Percentiles rank a stretch among this genome's conserved stretches.
Evolutionary conservation across 2,329 filamentous ascomycete species (phyloP).

Genomic region (Aspergillus ustus): DNA sequence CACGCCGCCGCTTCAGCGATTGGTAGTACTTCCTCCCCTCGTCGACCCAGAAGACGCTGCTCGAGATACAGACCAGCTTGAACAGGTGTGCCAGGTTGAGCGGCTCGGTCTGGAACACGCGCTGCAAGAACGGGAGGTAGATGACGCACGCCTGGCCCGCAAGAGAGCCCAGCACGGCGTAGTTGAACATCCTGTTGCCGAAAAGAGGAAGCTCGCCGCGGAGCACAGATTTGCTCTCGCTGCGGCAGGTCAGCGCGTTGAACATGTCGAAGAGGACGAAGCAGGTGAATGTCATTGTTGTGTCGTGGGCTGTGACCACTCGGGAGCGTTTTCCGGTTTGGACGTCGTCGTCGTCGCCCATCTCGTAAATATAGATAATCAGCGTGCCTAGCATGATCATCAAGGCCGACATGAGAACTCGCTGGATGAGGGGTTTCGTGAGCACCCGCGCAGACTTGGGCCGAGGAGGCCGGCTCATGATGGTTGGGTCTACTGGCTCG

Average conservation of each 20-base stretch:
- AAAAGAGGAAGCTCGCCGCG: conserved; percentile 82
- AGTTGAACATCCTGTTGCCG: conserved; percentile 93
- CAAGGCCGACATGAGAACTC: conserved; percentile 82
- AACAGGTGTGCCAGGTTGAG: conserved; percentile 75
- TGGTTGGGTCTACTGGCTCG: conserved; percentile 88
- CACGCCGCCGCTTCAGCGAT: conserved; percentile 35
- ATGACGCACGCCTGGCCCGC: conserved; percentile 88
- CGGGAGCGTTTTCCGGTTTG: conserved; percentile 51
- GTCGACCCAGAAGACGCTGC: conserved; percentile 93
- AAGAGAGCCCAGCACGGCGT: conserved; percentile 84
- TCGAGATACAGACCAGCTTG: conserved; percentile 74
- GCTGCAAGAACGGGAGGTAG: conserved; percentile 91
- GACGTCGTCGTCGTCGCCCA: conserved; percentile 68
- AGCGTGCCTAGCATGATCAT: conserved; percentile 95
- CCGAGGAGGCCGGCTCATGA: conserved; percentile 90
- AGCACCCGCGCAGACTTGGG: conserved; percentile 86
- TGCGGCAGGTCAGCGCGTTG: conserved; percentile 92
- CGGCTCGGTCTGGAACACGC: conserved; percentile 94
- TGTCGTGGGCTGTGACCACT: conserved; percentile 86
- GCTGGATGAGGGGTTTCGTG: conserved; percentile 78
- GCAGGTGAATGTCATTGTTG: conserved; percentile 98
- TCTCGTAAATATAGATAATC: conserved; percentile 87
- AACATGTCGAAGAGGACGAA: conserved; percentile 99
- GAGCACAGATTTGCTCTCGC: conserved; percentile 85
- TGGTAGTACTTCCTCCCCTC: conserved; percentile 77